Percentiles rank a stretch among this genome's conserved stretches.
These are phyloP conservation scores for Rubus parviflorus DNA, from an alignment of 306 rosid genomes.

Conservation along the genomic window DNA sequence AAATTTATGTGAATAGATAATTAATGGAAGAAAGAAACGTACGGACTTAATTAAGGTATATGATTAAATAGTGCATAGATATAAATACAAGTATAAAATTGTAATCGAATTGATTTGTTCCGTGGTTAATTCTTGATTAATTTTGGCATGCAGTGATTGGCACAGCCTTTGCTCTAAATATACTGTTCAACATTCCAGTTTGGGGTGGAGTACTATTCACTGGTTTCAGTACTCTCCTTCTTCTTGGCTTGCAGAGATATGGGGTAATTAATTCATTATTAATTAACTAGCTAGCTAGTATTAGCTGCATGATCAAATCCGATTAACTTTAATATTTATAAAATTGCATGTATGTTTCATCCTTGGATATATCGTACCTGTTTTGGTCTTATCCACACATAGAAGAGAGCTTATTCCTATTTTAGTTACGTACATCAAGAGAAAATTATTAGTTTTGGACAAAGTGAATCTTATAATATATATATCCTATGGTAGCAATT, in stretches of 20 bases:
- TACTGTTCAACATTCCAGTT: slow-evolving; percentile 72
- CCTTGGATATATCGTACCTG: too few species aligned
- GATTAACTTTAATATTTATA: neutral
- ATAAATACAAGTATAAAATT: neutral
- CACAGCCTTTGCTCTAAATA: slow-evolving; percentile 81
- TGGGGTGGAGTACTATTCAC: slow-evolving; percentile 81
- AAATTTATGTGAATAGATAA: neutral
- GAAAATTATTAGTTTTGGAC: neutral
- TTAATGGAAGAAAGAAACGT: neutral
- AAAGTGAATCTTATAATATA: neutral
- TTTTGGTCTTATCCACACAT: neutral
- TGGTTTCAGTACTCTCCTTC: slow-evolving; percentile 77
- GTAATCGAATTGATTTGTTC: neutral
- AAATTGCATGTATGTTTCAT: neutral
- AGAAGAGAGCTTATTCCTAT: neutral
- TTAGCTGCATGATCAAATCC: too few species aligned
- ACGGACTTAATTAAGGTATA: neutral
- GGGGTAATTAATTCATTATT: slow-evolving; percentile 46
- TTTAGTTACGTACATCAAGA: neutral
- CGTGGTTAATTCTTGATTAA: neutral
- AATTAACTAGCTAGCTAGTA: neutral
- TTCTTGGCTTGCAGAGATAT: slow-evolving; percentile 74
- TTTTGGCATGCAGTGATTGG: slow-evolving; percentile 65
- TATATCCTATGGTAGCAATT: neutral
- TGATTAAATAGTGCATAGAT: too few species aligned